phyloP scores from a whole-genome alignment of 1,284 basidiomycete genomes.

The Paramarasmius palmivorus region DNA sequence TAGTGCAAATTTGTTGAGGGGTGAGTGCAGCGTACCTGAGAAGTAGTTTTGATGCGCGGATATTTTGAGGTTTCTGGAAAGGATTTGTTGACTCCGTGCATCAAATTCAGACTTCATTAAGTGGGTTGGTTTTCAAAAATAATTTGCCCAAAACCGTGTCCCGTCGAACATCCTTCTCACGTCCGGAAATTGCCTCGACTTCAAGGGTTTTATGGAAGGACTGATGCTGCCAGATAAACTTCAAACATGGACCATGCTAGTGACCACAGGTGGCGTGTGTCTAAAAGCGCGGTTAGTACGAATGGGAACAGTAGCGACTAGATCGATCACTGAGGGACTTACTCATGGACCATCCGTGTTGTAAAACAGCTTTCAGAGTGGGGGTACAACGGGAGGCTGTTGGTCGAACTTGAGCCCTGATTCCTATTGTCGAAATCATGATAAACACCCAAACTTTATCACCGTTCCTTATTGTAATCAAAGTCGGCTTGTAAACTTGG shows the following conservation, averaged over 20 bases:
- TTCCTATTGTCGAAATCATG: too few relatives aligned
- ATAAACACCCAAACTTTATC: neutral
- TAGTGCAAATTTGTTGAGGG: too few relatives aligned
- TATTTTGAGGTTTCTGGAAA: slow-evolving; percentile 44
- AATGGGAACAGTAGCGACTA: too few relatives aligned
- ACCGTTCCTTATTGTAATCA: slow-evolving; percentile 48
- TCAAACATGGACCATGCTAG: slow-evolving; percentile 45
- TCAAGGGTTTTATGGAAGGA: slow-evolving; percentile 59
- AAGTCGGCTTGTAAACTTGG: slow-evolving; percentile 40
- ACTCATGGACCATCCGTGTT: slow-evolving; percentile 40
- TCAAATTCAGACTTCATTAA: neutral
- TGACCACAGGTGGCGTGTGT: too few relatives aligned
- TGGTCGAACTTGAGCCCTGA: slow-evolving; percentile 1
- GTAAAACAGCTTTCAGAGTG: slow-evolving; percentile 42
- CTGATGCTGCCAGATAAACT: slow-evolving; percentile 54
- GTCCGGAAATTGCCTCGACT: slow-evolving; percentile 48
- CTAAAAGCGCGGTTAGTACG: neutral
- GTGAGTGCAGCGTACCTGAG: too few relatives aligned
- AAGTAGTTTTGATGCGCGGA: slow-evolving; percentile 56
- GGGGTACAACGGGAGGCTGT: slow-evolving; percentile 53
- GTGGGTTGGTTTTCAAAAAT: too few relatives aligned
- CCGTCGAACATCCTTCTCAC: too few relatives aligned
- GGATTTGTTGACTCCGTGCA: slow-evolving; percentile 44
- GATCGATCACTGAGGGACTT: slow-evolving; percentile 24
- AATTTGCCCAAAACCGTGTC: slow-evolving; percentile 44